Evolutionary conservation across 2,329 filamentous ascomycete species (phyloP).

Genomic region (Xylariales sp.): DNA sequence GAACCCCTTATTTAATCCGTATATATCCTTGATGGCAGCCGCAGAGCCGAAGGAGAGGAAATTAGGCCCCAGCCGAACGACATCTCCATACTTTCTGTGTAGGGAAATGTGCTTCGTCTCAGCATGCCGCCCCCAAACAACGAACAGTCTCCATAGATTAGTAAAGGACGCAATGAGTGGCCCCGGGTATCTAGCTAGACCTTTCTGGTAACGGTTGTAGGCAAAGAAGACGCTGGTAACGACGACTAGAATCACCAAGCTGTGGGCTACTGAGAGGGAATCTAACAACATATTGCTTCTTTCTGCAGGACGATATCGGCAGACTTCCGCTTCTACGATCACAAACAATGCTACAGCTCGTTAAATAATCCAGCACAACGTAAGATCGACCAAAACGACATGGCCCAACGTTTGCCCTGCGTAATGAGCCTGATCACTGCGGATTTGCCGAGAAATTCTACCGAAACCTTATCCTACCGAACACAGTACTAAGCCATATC

Average conservation of each 20-base stretch:
- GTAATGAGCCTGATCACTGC: too few species aligned
- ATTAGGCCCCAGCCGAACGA: constrained; percentile 74
- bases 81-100: constrained; percentile 67
- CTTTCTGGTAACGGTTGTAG: constrained; percentile 47
- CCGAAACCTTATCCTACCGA: too few species aligned
- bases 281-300: too few species aligned
- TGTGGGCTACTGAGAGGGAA: constrained; percentile 33
- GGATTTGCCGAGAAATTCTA: too few species aligned
- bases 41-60: constrained; percentile 70
- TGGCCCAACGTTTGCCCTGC: too few species aligned
- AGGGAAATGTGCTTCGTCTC: constrained; percentile 65
- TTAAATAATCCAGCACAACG: too few species aligned
- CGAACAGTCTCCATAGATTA: constrained; percentile 71
- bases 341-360: too few species aligned
- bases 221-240: constrained; percentile 35
- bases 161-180: constrained; percentile 64
- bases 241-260: constrained; percentile 31
- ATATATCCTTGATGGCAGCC: constrained; percentile 69
- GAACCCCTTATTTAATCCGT: constrained; percentile 78
- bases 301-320: too few species aligned
- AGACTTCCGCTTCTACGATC: too few species aligned
- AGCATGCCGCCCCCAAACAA: constrained; percentile 60
- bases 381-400: too few species aligned
- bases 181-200: constrained; percentile 68
- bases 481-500: too few species aligned